Conservation (phyloP, 2,329 filamentous ascomycete species). For the Claviceps quebecensis region DNA sequence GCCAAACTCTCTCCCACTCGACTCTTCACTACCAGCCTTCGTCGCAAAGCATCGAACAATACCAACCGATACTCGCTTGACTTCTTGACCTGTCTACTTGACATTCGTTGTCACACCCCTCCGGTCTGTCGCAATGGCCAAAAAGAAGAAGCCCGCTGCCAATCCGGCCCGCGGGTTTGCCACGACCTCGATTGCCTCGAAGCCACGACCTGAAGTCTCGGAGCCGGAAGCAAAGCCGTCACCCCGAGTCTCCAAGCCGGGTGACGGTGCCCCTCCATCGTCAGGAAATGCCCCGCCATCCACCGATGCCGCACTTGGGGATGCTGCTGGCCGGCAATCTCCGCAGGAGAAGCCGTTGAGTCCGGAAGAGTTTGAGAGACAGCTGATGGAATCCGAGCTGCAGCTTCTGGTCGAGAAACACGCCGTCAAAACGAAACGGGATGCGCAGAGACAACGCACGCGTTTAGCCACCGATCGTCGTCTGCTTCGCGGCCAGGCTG, state of each 20-base stretch:
- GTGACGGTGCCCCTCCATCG: conserved; percentile 11
- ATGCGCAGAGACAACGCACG: conserved; percentile 60
- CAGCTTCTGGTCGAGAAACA: conserved; percentile 79
- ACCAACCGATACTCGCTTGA: neutral
- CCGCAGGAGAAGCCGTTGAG: conserved; percentile 40
- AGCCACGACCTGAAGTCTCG: conserved; percentile 49
- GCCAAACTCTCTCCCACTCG: neutral
- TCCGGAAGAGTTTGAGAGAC: conserved; percentile 78
- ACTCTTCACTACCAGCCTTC: neutral
- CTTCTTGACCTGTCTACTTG: neutral
- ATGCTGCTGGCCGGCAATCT: conserved; percentile 3
- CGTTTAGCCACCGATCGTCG: conserved; percentile 78
- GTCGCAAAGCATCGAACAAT: neutral
- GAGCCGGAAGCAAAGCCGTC: conserved; percentile 21
- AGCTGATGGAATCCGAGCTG: conserved; percentile 81
- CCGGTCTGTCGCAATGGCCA: conserved; percentile 47
- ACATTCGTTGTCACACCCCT: neutral
- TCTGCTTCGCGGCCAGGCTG: conserved; percentile 65
- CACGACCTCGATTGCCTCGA: conserved; percentile 83
- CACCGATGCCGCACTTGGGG: conserved; percentile 5
- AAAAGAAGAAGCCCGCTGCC: conserved; percentile 80
- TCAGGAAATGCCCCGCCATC: conserved; percentile 15
- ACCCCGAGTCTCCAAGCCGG: conserved; percentile 13
- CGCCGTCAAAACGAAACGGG: conserved; percentile 62
- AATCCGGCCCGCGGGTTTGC: conserved; percentile 90